Evolutionary conservation across 352 stramenopile species (phyloP).

Genomic region (Globisporangium irregulare): DNA sequence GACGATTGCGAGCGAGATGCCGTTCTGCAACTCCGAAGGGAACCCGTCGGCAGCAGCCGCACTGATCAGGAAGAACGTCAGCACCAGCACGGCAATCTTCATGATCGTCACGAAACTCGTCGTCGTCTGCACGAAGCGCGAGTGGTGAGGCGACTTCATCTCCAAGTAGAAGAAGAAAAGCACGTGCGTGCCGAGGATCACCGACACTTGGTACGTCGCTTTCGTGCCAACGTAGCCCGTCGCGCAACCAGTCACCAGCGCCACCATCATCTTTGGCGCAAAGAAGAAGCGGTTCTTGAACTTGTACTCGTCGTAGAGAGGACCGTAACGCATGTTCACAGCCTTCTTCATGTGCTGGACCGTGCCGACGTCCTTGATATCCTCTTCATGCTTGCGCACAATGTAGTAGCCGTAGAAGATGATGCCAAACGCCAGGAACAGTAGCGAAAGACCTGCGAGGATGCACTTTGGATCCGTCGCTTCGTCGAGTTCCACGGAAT

Average conservation of each 20-base stretch:
- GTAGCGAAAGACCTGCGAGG: constrained; percentile 48
- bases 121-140: constrained; percentile 66
- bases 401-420: constrained; percentile 77
- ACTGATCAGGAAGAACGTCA: constrained; percentile 74
- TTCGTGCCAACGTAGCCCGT: constrained; percentile 57
- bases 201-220: constrained; percentile 44
- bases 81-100: constrained; percentile 69
- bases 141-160: constrained; percentile 66
- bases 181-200: constrained; percentile 56
- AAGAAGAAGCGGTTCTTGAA: constrained; percentile 88
- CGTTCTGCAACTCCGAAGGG: constrained; percentile 58
- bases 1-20: constrained; percentile 67
- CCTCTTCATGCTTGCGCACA: constrained; percentile 67
- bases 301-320: constrained; percentile 88
- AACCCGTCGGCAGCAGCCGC: constrained; percentile 51
- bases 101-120: constrained; percentile 75
- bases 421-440: constrained; percentile 70
- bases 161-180: constrained; percentile 76
- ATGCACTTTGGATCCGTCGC: constrained; percentile 64
- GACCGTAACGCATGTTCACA: constrained; percentile 76
- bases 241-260: constrained; percentile 53
- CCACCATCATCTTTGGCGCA: constrained; percentile 71
- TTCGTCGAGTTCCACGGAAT: constrained; percentile 55
- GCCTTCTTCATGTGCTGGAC: constrained; percentile 78
- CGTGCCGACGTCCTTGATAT: constrained; percentile 76